phyloP scores from a whole-genome alignment of 768 basidiomycete species.

The Botryobasidium botryosum region DNA sequence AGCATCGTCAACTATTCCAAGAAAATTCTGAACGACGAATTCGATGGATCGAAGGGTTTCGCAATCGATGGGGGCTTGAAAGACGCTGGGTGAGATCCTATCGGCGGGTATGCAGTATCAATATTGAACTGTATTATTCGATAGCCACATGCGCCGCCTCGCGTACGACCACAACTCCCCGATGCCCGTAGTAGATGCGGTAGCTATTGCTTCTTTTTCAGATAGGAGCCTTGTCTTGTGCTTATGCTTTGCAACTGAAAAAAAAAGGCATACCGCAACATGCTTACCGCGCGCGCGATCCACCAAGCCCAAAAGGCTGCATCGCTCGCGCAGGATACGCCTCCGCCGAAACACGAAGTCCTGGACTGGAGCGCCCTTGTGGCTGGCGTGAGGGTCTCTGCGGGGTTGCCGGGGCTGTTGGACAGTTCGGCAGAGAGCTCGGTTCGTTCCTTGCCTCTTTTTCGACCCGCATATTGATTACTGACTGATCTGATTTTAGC shows the following conservation, averaged over 20 bases:
- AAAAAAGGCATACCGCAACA: conserved; percentile 44
- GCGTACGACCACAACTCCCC: conserved; percentile 47
- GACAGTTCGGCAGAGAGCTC: too few relatives aligned
- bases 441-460: too few relatives aligned
- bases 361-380: conserved; percentile 77
- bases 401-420: conserved; percentile 31
- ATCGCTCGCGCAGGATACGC: too few relatives aligned
- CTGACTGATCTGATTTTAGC: too few relatives aligned
- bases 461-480: too few relatives aligned
- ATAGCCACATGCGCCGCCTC: conserved; percentile 51
- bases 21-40: conserved; percentile 56
- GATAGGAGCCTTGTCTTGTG: neutral
- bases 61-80: conserved; percentile 77
- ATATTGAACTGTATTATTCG: neutral
- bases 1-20: conserved; percentile 42
- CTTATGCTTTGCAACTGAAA: neutral
- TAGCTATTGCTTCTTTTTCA: conserved; percentile 1
- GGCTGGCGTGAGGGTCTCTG: conserved; percentile 57
- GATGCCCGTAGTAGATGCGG: conserved; percentile 49
- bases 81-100: conserved; percentile 41
- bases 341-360: conserved; percentile 28
- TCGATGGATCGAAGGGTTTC: conserved; percentile 61
- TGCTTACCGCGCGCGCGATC: conserved; percentile 62
- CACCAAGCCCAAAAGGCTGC: too few relatives aligned
- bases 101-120: neutral